Percentiles rank a stretch among this genome's conserved stretches.
phyloP scores from a whole-genome alignment of 2,329 filamentous ascomycete species.

The Aspergillus sp. region DNA sequence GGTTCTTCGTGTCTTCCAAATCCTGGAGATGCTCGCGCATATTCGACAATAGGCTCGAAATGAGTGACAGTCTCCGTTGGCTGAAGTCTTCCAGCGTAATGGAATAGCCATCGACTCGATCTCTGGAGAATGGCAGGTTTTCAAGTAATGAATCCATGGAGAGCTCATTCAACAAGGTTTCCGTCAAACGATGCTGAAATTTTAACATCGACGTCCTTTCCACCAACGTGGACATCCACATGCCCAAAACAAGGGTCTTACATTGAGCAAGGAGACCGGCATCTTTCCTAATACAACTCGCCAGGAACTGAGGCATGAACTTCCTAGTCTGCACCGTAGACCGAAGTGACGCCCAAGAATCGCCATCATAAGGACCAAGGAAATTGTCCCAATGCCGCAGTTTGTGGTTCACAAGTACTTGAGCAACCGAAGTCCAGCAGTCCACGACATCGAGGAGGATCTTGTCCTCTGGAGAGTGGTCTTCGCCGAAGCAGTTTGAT shows the following conservation, averaged over 20 bases:
- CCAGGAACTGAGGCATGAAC: conserved; percentile 41
- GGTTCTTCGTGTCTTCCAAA: conserved; percentile 25
- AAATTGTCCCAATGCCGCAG: conserved; percentile 51
- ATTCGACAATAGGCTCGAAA: conserved; percentile 53
- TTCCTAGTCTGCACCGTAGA: conserved; percentile 43
- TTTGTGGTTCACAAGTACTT: conserved; percentile 40
- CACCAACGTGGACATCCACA: conserved; percentile 50
- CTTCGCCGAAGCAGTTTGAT: conserved; percentile 57
- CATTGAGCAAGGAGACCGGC: conserved; percentile 38
- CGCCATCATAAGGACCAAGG: conserved; percentile 46
- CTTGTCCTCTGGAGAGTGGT: conserved; percentile 47
- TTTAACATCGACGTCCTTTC: conserved; percentile 56
- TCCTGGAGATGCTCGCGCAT: conserved; percentile 48
- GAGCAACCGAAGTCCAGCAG: conserved; percentile 48
- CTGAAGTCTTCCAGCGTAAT: conserved; percentile 49
- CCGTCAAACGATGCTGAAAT: conserved; percentile 53
- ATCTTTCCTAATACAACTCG: conserved; percentile 40
- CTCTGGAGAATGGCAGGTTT: conserved; percentile 52
- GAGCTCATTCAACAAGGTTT: conserved; percentile 46
- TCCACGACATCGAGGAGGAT: conserved; percentile 48
- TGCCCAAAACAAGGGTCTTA: conserved; percentile 42
- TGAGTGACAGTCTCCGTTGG: conserved; percentile 47
- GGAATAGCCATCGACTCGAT: conserved; percentile 34
- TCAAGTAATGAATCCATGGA: conserved; percentile 42
- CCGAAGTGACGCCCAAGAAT: conserved; percentile 43